Evolutionary conservation across 2,329 filamentous ascomycete genomes (phyloP).

Genomic region (Fusarium scirpi): DNA sequence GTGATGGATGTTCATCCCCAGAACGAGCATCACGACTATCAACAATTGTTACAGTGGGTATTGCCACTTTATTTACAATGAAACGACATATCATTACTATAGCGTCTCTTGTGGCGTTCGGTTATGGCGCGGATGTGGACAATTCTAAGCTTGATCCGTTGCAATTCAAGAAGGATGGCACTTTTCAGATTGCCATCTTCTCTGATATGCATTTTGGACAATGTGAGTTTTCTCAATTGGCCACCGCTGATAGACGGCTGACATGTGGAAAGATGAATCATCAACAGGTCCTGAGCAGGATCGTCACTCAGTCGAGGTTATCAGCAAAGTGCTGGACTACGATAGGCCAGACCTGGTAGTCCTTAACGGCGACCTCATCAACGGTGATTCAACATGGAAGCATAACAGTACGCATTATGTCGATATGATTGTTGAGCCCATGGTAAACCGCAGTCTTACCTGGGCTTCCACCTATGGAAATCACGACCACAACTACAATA

Average conservation of each 20-base stretch:
- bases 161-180: slow-evolving; percentile 35
- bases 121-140: slow-evolving; percentile 11
- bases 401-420: slow-evolving; percentile 68
- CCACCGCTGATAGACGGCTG: background rate
- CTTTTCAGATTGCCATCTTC: slow-evolving; percentile 43
- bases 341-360: slow-evolving; percentile 72
- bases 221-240: slow-evolving; percentile 13
- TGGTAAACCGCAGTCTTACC: slow-evolving; percentile 65
- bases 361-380: slow-evolving; percentile 78
- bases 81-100: slow-evolving; percentile 2
- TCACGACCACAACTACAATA: slow-evolving; percentile 72
- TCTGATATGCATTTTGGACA: slow-evolving; percentile 45
- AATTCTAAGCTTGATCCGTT: slow-evolving; percentile 33
- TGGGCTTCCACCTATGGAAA: slow-evolving; percentile 81
- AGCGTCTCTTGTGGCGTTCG: slow-evolving; percentile 12
- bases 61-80: background rate
- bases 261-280: slow-evolving; percentile 29
- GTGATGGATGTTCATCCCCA: background rate
- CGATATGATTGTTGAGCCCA: slow-evolving; percentile 68
- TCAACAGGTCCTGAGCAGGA: slow-evolving; percentile 62
- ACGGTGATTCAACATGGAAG: slow-evolving; percentile 70
- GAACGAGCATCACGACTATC: background rate
- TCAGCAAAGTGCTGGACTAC: slow-evolving; percentile 67
- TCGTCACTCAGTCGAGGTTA: slow-evolving; percentile 66
- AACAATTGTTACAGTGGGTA: background rate